Base-by-base conservation (phyloP, 176 grass and related monocot genomes). In the Phragmites australis region DNA sequence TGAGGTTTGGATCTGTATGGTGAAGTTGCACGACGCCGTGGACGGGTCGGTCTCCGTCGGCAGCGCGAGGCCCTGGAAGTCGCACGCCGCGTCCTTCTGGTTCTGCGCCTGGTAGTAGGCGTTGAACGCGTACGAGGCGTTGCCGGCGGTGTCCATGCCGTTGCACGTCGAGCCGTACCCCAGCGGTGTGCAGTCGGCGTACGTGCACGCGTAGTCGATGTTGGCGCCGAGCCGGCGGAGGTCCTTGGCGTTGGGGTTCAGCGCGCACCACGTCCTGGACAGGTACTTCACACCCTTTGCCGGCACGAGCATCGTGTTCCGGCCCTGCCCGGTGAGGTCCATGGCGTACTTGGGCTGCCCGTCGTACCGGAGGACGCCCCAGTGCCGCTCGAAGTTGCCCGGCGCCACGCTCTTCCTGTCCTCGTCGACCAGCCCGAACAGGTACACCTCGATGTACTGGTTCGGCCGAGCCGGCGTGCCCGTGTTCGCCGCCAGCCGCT, bases 321-420 rank as follows among this genome's bases (percentile, higher is more conserved):
- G 84, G 42, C 83, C 85, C 14, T 91, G 86, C 1, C 92, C 92
- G 5, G 86, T 15, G 26, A 88, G 64, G 55, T 94, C 92, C 75
- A 94, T 81, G 3, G 87, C 25, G 42, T 45, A 94, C 83, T 94
- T 94, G 11, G 89, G 93, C 64, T 90, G 93, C 0, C 93, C 89
- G 43, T 95, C 89, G 55, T 95, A 92, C 56, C 84, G 76, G 53
- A 97, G 80, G n/a, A 97, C 79, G 11, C 94, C 94, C 91, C 91
- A 97, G 62, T 97, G 94, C 2, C 89, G 75, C 80, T 97, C 89
- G 60, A 97, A 97, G 87, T 81, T 75, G 6, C 94, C 94, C 0
- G 91, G 94, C 0, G 75, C 78, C 0, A 92, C 39, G 72, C 85
- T 94, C 78, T 97, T 94, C n/a, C 13, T 23, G 49, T 97, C 94